A percentile compares a stretch with the other conserved stretches of the same genome.
These are phyloP conservation scores for Suillus subalutaceus DNA, from an alignment of 768 basidiomycete genomes.

Conservation along the genomic window DNA sequence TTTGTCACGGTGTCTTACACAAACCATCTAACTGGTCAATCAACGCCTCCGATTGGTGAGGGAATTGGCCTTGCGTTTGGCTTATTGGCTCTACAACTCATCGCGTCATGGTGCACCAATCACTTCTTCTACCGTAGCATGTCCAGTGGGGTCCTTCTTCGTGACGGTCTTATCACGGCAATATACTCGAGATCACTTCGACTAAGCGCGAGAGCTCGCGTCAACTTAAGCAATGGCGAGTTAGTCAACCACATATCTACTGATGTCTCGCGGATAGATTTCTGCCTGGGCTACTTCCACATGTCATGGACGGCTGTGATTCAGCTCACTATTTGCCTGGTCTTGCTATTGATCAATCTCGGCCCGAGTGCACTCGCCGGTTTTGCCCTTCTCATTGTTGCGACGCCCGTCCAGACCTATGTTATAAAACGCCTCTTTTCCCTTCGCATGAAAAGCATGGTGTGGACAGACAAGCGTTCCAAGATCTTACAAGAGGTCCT, in stretches of 20 bases:
- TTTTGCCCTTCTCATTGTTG: constrained; percentile 65
- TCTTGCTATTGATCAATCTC: constrained; percentile 72
- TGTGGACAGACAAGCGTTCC: constrained; percentile 88
- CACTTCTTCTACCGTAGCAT: constrained; percentile 84
- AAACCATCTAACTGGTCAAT: constrained; percentile 42
- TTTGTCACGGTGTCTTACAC: constrained; percentile 67
- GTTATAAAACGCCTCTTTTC: constrained; percentile 68
- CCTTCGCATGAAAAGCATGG: constrained; percentile 74
- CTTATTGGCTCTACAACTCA: constrained; percentile 68
- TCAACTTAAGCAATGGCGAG: constrained; percentile 82
- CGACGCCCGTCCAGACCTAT: constrained; percentile 71
- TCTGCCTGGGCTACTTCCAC: constrained; percentile 79
- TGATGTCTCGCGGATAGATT: constrained; percentile 91
- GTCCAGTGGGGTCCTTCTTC: constrained; percentile 76
- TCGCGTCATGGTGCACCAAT: constrained; percentile 68
- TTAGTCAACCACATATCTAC: constrained; percentile 94
- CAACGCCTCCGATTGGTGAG: constrained; percentile 46
- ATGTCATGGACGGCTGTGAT: constrained; percentile 80
- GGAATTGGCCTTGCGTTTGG: constrained; percentile 79
- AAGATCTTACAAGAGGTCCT: constrained; percentile 89
- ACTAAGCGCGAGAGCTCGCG: constrained; percentile 78
- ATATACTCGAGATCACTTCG: constrained; percentile 80
- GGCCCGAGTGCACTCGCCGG: constrained; percentile 62
- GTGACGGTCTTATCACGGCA: constrained; percentile 85
- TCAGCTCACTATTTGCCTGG: constrained; percentile 76